phyloP scores from a whole-genome alignment of 441 rosid species.

The Eruca vesicaria region DNA sequence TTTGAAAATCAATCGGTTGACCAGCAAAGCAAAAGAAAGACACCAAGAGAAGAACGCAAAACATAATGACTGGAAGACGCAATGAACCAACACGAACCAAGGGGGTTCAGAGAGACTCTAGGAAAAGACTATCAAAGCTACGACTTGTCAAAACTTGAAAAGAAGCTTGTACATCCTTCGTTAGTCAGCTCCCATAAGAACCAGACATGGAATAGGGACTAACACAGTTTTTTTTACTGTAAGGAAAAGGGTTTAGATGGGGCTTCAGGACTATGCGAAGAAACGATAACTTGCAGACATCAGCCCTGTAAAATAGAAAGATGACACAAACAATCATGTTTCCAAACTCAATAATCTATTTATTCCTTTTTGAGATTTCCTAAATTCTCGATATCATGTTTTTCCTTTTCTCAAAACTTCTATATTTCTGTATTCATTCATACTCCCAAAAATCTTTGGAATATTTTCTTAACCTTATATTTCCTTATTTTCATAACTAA shows the following conservation, averaged over 20 bases:
- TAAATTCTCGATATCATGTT: not conserved
- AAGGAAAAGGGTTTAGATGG: conserved; percentile 31
- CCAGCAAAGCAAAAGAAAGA: conserved; percentile 33
- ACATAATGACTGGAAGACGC: conserved; percentile 33
- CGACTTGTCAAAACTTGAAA: conserved; percentile 34
- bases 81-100: conserved; percentile 35
- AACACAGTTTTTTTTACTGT: not conserved
- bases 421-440: not conserved
- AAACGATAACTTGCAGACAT: conserved; percentile 46
- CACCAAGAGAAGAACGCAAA: conserved; percentile 16
- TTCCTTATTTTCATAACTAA: not conserved
- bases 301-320: conserved; percentile 50
- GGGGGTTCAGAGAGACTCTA: conserved; percentile 39
- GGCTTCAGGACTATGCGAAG: conserved; percentile 47
- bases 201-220: conserved; percentile 17
- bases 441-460: not conserved
- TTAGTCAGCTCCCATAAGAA: conserved; percentile 25
- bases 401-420: not conserved
- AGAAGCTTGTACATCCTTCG: conserved; percentile 33
- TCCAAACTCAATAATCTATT: no score
- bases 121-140: conserved; percentile 43
- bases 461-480: not conserved
- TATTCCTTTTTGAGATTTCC: not conserved
- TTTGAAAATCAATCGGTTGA: conserved; percentile 41
- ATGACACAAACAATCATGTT: conserved; percentile 13